These are phyloP conservation scores for Circinella umbellata DNA, from an alignment of 371 early-diverging fungal genomes.

Conservation along the genomic window DNA sequence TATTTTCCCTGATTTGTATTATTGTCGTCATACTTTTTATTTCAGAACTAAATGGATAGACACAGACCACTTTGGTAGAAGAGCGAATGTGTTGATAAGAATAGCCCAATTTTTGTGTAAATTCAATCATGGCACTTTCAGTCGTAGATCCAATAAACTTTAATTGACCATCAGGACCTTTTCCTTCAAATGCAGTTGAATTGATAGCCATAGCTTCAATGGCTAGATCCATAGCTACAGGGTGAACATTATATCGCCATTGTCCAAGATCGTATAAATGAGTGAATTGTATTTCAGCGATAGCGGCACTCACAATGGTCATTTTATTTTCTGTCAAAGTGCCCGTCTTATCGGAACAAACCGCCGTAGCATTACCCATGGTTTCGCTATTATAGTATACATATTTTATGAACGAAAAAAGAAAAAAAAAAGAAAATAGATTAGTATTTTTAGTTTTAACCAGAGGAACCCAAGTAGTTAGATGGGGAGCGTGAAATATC, in stretches of 20 bases:
- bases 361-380: slow-evolving; percentile 85
- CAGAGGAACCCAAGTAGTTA: no score
- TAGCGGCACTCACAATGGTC: slow-evolving; percentile 74
- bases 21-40: slow-evolving; percentile 64
- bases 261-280: slow-evolving; percentile 11
- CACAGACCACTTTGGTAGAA: slow-evolving; percentile 26
- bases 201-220: slow-evolving; percentile 67
- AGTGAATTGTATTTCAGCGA: slow-evolving; percentile 31
- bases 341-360: slow-evolving; percentile 89
- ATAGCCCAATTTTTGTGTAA: slow-evolving; percentile 48
- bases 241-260: slow-evolving; percentile 49
- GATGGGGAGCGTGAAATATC: no score
- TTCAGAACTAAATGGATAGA: slow-evolving; percentile 64
- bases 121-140: slow-evolving; percentile 71
- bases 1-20: slow-evolving; percentile 25
- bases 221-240: slow-evolving; percentile 28
- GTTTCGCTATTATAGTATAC: slow-evolving; percentile 61
- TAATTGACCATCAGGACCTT: slow-evolving; percentile 37
- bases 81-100: slow-evolving; percentile 41
- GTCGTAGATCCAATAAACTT: slow-evolving; percentile 50
- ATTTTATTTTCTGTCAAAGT: slow-evolving; percentile 83
- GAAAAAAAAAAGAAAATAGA: no score
- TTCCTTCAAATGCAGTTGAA: slow-evolving; percentile 74
- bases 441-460: background rate
- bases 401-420: background rate